phyloP scores from a whole-genome alignment of 2,329 filamentous ascomycete species.

The Botrytis hyacinthi region DNA sequence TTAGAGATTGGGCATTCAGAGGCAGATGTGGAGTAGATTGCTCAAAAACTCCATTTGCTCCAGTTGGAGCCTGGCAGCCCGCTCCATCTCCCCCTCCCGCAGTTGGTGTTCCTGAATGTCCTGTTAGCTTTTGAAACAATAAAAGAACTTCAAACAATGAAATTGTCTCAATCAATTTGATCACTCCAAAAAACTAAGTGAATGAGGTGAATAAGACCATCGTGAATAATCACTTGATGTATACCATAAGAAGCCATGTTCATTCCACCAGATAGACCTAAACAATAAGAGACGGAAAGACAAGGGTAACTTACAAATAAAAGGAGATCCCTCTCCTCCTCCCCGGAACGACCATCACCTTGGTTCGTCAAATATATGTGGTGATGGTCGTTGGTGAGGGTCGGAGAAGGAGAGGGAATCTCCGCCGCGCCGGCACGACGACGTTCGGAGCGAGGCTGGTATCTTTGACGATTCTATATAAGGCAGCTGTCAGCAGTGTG shows the following conservation, averaged over 20 bases:
- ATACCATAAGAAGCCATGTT: not conserved
- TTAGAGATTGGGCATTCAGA: not conserved
- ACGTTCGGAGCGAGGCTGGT: not conserved
- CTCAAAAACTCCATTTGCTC: not conserved
- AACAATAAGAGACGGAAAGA: no score
- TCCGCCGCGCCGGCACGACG: not conserved
- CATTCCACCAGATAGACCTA: not conserved
- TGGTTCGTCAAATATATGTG: not conserved
- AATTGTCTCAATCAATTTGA: no score
- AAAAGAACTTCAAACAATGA: no score
- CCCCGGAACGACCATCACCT: not conserved
- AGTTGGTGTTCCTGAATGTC: not conserved
- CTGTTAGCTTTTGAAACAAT: no score
- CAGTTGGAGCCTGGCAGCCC: not conserved
- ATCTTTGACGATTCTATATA: not conserved
- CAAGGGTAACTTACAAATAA: not conserved
- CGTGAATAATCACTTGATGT: not conserved
- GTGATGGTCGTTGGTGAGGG: not conserved
- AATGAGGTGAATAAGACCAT: not conserved
- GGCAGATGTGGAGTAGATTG: not conserved
- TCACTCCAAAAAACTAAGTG: not conserved
- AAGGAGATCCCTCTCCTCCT: not conserved
- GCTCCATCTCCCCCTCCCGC: not conserved
- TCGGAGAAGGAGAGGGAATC: not conserved
- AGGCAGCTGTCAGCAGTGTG: slow-evolving; percentile 1